These are phyloP conservation scores for Botrytis cinerea DNA, from an alignment of 2,329 filamentous ascomycete species.

Conservation along the genomic window DNA sequence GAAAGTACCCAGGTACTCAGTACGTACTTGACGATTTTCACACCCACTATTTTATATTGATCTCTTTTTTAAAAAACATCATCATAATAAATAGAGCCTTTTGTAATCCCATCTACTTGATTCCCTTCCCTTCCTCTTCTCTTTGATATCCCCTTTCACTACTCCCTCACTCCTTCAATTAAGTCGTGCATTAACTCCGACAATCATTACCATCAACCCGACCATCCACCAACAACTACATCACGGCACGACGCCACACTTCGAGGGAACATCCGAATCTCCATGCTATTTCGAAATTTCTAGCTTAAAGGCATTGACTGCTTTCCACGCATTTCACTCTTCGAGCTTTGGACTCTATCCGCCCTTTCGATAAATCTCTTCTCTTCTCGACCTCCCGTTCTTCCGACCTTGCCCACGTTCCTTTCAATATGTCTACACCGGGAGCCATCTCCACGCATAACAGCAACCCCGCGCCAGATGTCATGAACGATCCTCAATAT, in stretches of 20 bases:
- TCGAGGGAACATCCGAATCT: neutral
- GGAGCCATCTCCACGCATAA: neutral
- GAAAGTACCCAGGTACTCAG: neutral
- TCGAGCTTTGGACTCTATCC: neutral
- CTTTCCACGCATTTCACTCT: neutral
- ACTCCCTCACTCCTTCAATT: conserved; percentile 2
- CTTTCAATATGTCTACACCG: neutral
- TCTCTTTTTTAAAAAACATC: neutral
- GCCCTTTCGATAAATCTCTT: neutral
- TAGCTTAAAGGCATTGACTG: conserved; percentile 17
- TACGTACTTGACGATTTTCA: neutral
- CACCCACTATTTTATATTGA: neutral
- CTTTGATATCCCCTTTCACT: neutral
- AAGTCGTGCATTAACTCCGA: conserved; percentile 13
- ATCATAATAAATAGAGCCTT: neutral
- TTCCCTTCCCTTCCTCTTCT: neutral
- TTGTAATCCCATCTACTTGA: neutral
- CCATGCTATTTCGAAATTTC: conserved; percentile 2
- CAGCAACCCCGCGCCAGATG: conserved; percentile 45
- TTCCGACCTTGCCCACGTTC: neutral
- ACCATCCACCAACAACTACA: neutral
- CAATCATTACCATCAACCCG: neutral
- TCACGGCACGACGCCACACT: conserved; percentile 7
- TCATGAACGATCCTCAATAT: conserved; percentile 60
- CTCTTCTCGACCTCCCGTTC: neutral